These are phyloP conservation scores for Ensete ventricosum DNA, from an alignment of 176 grass and related monocot species.

Conservation along the genomic window DNA sequence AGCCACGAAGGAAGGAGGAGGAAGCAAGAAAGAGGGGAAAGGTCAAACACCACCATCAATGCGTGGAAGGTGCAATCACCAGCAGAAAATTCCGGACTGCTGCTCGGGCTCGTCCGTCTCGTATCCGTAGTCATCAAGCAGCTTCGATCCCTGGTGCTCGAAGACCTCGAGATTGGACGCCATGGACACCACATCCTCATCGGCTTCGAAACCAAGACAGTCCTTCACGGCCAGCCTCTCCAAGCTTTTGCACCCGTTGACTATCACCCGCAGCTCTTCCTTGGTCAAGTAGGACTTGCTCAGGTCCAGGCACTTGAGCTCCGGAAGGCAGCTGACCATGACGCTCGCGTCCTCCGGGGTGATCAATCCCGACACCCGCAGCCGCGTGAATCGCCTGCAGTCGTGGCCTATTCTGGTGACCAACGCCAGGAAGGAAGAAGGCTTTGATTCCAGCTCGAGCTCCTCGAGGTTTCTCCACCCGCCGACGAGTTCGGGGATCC, in stretches of 20 bases:
- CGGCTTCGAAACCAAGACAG: background rate
- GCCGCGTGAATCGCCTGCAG: background rate
- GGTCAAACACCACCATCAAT: too few species aligned
- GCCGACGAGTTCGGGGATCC: background rate
- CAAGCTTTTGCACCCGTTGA: background rate
- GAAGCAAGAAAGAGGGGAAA: too few species aligned
- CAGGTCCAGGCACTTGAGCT: background rate
- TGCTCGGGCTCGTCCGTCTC: background rate
- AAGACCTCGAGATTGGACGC: background rate
- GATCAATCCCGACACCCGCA: background rate
- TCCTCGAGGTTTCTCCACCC: slow-evolving; percentile 1
- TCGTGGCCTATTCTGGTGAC: background rate
- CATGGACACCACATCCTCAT: background rate
- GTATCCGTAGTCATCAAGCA: background rate
- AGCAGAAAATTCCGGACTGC: background rate
- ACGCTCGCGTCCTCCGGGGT: background rate
- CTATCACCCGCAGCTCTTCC: background rate
- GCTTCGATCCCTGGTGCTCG: slow-evolving; percentile 9
- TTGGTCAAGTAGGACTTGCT: background rate
- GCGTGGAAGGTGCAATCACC: background rate
- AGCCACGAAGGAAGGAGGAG: too few species aligned
- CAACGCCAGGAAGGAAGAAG: background rate
- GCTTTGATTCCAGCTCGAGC: slow-evolving; percentile 3
- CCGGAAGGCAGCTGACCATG: background rate
- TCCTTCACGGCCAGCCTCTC: background rate